These are phyloP conservation scores for Brachypodium distachyon DNA, from an alignment of 202 grass and related monocot genomes.

Conservation along the genomic window DNA sequence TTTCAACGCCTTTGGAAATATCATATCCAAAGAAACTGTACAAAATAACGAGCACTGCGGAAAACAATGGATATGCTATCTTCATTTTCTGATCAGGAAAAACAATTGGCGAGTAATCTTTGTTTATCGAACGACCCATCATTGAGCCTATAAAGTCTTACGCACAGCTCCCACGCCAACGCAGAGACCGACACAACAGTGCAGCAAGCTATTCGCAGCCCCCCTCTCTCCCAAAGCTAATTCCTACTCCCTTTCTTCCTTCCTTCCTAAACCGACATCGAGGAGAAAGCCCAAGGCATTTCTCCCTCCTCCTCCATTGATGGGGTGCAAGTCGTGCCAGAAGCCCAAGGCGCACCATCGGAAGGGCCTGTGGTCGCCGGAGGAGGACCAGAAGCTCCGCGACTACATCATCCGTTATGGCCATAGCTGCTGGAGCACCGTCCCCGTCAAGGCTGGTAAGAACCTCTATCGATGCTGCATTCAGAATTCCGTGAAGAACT, in stretches of 20 bases:
- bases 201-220: background rate
- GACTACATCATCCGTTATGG: constrained; percentile 64
- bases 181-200: constrained; percentile 44
- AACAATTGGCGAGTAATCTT: background rate
- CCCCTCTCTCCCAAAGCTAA: background rate
- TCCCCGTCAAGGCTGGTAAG: constrained; percentile 74
- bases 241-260: background rate
- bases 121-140: background rate
- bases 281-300: no score
- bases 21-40: background rate
- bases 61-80: background rate
- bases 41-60: background rate
- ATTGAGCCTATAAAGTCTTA: constrained; percentile 20
- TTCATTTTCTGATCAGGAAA: background rate
- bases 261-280: background rate
- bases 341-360: constrained; percentile 70
- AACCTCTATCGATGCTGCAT: background rate
- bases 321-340: constrained; percentile 75
- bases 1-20: background rate
- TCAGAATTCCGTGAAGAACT: background rate
- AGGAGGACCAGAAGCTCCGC: constrained; percentile 68
- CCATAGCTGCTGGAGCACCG: constrained; percentile 79
- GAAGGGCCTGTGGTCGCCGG: constrained; percentile 86
- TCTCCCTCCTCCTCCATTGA: background rate
- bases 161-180: constrained; percentile 15